Percentiles rank a stretch among this genome's conserved stretches.
phyloP scores from a whole-genome alignment of 1,139 yeast genomes.

The Sugiyamaella japonica region DNA sequence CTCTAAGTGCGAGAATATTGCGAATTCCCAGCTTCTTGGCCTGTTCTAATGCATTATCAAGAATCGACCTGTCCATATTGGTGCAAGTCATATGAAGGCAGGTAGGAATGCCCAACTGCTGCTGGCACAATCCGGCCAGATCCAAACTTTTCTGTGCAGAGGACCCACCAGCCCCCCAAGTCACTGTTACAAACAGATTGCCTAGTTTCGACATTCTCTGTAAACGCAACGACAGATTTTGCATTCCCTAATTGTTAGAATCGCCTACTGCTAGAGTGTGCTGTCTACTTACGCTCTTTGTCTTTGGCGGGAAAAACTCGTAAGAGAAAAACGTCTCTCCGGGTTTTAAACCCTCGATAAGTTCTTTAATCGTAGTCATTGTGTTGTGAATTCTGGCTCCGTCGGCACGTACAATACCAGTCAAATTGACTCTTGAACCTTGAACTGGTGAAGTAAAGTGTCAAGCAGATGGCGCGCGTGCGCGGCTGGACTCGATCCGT shows the following conservation, averaged over 20 bases:
- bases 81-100: constrained; percentile 96
- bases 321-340: constrained; percentile 73
- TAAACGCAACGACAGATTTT: constrained; percentile 81
- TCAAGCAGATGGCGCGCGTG: too few species aligned
- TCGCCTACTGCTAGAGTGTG: too few species aligned
- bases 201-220: constrained; percentile 85
- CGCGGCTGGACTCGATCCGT: too few species aligned
- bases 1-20: constrained; percentile 88
- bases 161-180: constrained; percentile 99
- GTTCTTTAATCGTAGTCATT: constrained; percentile 56
- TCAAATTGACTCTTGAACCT: too few species aligned
- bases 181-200: constrained; percentile 86
- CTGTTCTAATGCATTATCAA: constrained; percentile 71
- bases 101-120: constrained; percentile 75
- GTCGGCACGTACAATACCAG: too few species aligned
- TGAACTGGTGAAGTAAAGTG: too few species aligned
- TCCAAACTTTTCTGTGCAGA: constrained; percentile 85
- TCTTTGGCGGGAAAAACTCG: constrained; percentile 97
- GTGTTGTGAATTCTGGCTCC: too few species aligned
- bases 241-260: constrained; percentile 53
- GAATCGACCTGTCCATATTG: constrained; percentile 72
- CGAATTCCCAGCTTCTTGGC: constrained; percentile 80
- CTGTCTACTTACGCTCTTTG: constrained; percentile 54
- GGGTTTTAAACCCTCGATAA: constrained; percentile 50
- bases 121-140: constrained; percentile 74